Evolutionary conservation across 305 asterid genomes (phyloP).

Genomic region (Fraxinus latifolia): DNA sequence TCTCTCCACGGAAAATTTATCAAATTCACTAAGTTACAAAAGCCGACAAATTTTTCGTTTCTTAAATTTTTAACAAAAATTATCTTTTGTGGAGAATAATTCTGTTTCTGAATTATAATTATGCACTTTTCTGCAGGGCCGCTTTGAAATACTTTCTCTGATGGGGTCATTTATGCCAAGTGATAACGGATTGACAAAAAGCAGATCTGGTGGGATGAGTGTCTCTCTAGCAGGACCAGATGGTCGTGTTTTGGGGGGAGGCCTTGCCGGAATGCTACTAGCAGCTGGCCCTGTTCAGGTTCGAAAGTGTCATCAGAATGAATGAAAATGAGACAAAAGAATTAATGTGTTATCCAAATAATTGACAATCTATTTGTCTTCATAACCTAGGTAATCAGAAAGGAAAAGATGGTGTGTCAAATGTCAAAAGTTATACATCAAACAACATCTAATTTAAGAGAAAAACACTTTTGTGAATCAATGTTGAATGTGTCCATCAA

Average conservation of each 20-base stretch:
- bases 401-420: not conserved
- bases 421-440: not conserved
- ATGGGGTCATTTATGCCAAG: conserved; percentile 79
- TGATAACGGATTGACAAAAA: conserved; percentile 68
- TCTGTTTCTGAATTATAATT: not conserved
- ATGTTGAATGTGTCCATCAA: not conserved
- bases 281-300: conserved; percentile 94
- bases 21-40: not conserved
- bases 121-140: conserved; percentile 54
- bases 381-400: not conserved
- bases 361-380: not conserved
- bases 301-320: conserved; percentile 10
- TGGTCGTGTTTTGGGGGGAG: conserved; percentile 95
- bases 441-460: not conserved
- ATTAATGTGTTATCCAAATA: not conserved
- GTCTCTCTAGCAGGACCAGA: conserved; percentile 88
- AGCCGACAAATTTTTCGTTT: not conserved
- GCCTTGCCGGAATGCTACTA: conserved; percentile 83
- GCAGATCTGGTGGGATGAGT: conserved; percentile 91
- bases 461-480: not conserved
- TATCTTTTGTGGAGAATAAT: not conserved
- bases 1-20: not conserved
- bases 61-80: not conserved
- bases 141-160: conserved; percentile 77
- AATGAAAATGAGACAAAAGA: not conserved